These are phyloP conservation scores for Pinus albicaulis DNA, from an alignment of 75 land plant species.

Conservation along the genomic window DNA sequence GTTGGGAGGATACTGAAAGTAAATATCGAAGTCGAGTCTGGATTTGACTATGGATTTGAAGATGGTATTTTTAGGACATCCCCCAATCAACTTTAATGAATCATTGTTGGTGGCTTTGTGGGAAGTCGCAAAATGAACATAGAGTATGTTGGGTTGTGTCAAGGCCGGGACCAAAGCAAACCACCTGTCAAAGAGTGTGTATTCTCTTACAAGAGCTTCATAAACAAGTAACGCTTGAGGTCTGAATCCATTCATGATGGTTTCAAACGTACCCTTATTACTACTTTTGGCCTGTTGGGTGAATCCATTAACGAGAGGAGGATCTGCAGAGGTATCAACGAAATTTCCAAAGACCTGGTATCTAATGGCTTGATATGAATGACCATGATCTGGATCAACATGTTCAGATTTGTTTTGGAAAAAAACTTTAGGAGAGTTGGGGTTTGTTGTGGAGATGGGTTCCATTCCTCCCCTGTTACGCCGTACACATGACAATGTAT, in stretches of 20 bases:
- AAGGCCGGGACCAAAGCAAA: too few relatives aligned
- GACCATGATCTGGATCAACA: constrained; percentile 90
- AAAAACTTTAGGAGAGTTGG: constrained; percentile 33
- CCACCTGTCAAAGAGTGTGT: constrained; percentile 84
- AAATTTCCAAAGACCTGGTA: constrained; percentile 72
- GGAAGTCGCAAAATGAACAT: constrained; percentile 87
- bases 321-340: constrained; percentile 1
- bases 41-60: constrained; percentile 69
- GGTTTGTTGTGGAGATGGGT: constrained; percentile 41
- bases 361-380: constrained; percentile 71
- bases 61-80: too few relatives aligned
- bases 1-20: constrained; percentile 43
- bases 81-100: constrained; percentile 34
- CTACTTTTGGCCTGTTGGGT: constrained; percentile 68
- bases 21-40: constrained; percentile 65
- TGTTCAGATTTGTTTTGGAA: constrained; percentile 59
- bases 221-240: constrained; percentile 77
- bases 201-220: constrained; percentile 63
- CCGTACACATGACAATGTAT: constrained; percentile 35
- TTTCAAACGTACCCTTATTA: constrained; percentile 36
- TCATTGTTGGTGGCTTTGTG: constrained; percentile 62
- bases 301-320: constrained; percentile 78
- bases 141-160: constrained; percentile 92
- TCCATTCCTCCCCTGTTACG: constrained; percentile 77
- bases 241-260: too few relatives aligned